phyloP scores from a whole-genome alignment of 805 yeast genomes.

The Pichia membranifaciens region DNA sequence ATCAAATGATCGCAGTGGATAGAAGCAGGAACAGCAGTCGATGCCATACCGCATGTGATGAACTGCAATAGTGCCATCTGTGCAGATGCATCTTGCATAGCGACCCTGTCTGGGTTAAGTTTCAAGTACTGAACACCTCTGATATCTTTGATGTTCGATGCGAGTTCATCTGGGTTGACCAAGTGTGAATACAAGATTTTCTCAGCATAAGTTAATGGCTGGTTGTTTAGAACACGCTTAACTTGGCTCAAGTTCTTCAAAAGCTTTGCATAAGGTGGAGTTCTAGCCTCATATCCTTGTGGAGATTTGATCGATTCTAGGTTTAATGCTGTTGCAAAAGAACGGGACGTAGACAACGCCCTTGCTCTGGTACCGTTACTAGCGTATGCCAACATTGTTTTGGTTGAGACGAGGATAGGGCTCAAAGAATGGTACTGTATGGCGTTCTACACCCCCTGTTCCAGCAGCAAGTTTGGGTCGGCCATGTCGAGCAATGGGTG shows the following conservation, averaged over 20 bases:
- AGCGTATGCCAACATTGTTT: slow-evolving; percentile 10
- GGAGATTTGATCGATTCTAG: slow-evolving; percentile 40
- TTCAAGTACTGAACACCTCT: slow-evolving; percentile 91
- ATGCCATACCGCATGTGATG: slow-evolving; percentile 90
- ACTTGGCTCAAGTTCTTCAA: slow-evolving; percentile 50
- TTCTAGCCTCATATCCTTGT: slow-evolving; percentile 54
- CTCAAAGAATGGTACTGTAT: neutral
- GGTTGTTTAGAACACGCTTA: slow-evolving; percentile 27
- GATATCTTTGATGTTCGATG: slow-evolving; percentile 36
- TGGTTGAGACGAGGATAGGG: neutral
- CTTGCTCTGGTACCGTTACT: slow-evolving; percentile 9
- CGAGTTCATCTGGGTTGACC: slow-evolving; percentile 86
- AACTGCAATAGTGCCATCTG: slow-evolving; percentile 97
- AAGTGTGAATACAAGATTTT: slow-evolving; percentile 92
- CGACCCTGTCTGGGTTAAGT: slow-evolving; percentile 95
- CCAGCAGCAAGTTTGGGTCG: no score
- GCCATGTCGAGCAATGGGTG: neutral
- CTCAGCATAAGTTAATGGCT: slow-evolving; percentile 91
- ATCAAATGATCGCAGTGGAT: slow-evolving; percentile 98
- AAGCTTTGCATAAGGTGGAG: slow-evolving; percentile 85
- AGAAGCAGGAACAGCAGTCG: slow-evolving; percentile 90
- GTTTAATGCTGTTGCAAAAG: slow-evolving; percentile 21
- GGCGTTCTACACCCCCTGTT: no score
- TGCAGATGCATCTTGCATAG: slow-evolving; percentile 98
- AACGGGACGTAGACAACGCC: slow-evolving; percentile 11